These are phyloP conservation scores for Magnusiomyces sp. DNA, from an alignment of 1,139 yeast genomes.

Conservation along the genomic window DNA sequence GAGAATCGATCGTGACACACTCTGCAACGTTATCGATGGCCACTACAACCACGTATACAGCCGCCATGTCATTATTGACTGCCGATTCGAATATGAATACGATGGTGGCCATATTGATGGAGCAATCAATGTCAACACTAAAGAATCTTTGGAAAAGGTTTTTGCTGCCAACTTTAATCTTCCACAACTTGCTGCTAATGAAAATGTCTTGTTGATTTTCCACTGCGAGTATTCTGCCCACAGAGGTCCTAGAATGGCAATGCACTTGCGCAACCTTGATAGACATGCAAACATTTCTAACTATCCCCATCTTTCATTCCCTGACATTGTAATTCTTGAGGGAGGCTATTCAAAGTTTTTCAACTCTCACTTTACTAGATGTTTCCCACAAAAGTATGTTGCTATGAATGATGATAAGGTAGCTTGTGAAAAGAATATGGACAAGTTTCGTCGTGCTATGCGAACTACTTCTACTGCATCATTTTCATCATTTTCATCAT, in stretches of 20 bases:
- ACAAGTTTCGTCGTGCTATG: constrained; percentile 45
- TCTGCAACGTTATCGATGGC: constrained; percentile 57
- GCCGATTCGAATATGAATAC: constrained; percentile 87
- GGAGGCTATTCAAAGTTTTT: constrained; percentile 87
- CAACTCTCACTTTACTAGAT: constrained; percentile 44
- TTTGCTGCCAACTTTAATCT: constrained; percentile 24
- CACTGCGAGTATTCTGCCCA: constrained; percentile 93
- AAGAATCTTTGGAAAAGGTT: constrained; percentile 51
- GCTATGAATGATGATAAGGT: constrained; percentile 78
- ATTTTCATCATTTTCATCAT: no score
- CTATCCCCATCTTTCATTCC: constrained; percentile 76
- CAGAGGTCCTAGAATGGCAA: constrained; percentile 89
- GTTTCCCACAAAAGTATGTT: constrained; percentile 71
- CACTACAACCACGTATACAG: constrained; percentile 47
- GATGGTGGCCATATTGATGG: constrained; percentile 86
- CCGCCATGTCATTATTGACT: constrained; percentile 61
- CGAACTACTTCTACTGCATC: no score
- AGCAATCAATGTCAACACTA: constrained; percentile 70
- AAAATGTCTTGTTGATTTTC: constrained; percentile 54
- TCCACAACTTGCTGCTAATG: constrained; percentile 16
- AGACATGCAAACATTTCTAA: constrained; percentile 60
- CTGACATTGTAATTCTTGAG: constrained; percentile 78
- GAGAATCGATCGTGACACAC: constrained; percentile 58
- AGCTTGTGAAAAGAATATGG: constrained; percentile 65
- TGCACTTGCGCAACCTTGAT: constrained; percentile 76